phyloP scores from a whole-genome alignment of 805 yeast genomes.

The Candida sonorensis region DNA sequence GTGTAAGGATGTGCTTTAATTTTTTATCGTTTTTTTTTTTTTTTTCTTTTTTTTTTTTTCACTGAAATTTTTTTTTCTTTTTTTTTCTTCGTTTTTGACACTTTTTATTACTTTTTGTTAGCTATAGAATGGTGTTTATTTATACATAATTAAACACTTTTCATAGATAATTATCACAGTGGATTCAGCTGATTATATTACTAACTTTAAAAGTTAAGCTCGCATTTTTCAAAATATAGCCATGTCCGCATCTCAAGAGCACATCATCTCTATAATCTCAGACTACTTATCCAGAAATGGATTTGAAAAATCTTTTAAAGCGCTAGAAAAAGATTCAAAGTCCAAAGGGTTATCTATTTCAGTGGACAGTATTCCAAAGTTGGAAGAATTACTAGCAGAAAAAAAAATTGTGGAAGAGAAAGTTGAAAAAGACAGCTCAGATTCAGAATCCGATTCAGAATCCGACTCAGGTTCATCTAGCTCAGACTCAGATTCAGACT shows the following conservation, averaged over 20 bases:
- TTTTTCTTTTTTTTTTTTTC: neutral
- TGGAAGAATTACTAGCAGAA: too few species aligned
- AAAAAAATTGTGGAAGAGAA: constrained; percentile 2
- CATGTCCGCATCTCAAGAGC: constrained; percentile 12
- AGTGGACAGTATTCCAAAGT: constrained; percentile 5
- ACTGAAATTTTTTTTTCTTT: neutral
- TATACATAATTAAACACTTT: too few species aligned
- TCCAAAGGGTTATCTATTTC: constrained; percentile 5
- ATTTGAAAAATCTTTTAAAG: constrained; percentile 14
- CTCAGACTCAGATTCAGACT: constrained; percentile 11
- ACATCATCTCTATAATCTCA: constrained; percentile 13
- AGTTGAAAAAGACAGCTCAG: constrained; percentile 21
- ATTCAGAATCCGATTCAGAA: constrained; percentile 17
- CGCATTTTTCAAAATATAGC: too few species aligned
- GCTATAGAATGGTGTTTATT: too few species aligned
- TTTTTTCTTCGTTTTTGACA: neutral
- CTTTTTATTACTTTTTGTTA: neutral
- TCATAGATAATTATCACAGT: too few species aligned
- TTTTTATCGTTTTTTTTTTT: neutral
- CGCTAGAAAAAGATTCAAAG: constrained; percentile 14
- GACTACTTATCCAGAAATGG: constrained; percentile 22
- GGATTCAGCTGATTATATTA: too few species aligned
- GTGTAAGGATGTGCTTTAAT: neutral
- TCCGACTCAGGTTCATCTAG: constrained; percentile 12
- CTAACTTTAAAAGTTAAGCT: too few species aligned